A percentile compares a stretch with the other conserved stretches of the same genome.
Conservation (phyloP, 2,329 filamentous ascomycete genomes). For the Fulvia fulva region DNA sequence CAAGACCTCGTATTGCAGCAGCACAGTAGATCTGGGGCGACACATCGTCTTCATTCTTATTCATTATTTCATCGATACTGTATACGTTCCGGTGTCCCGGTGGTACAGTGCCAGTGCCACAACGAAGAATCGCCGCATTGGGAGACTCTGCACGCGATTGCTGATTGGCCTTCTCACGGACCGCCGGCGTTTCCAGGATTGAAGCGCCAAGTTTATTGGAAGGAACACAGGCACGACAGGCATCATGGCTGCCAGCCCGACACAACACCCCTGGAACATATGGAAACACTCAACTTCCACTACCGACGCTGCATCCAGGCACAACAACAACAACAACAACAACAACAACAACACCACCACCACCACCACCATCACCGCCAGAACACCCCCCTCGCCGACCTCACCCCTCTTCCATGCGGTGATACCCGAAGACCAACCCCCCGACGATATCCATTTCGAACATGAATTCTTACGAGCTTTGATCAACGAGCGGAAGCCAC, state of each 20-base stretch:
- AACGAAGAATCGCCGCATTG: not conserved
- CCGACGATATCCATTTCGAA: constrained; percentile 3
- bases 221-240: too few relatives aligned
- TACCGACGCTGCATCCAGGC: not conserved
- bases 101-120: too few relatives aligned
- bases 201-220: not conserved
- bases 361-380: not conserved
- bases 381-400: not conserved
- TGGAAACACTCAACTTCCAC: not conserved
- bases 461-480: constrained; percentile 24
- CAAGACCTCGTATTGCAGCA: not conserved
- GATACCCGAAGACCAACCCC: not conserved
- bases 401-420: not conserved
- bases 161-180: not conserved
- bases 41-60: too few relatives aligned
- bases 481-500: constrained; percentile 5
- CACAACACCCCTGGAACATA: not conserved
- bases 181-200: not conserved
- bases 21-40: not conserved
- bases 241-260: not conserved
- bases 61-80: not conserved
- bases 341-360: not conserved
- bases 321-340: not conserved
- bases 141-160: not conserved
- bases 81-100: too few relatives aligned